phyloP scores from a whole-genome alignment of 306 rosid species.

The Rosa chinensis region DNA sequence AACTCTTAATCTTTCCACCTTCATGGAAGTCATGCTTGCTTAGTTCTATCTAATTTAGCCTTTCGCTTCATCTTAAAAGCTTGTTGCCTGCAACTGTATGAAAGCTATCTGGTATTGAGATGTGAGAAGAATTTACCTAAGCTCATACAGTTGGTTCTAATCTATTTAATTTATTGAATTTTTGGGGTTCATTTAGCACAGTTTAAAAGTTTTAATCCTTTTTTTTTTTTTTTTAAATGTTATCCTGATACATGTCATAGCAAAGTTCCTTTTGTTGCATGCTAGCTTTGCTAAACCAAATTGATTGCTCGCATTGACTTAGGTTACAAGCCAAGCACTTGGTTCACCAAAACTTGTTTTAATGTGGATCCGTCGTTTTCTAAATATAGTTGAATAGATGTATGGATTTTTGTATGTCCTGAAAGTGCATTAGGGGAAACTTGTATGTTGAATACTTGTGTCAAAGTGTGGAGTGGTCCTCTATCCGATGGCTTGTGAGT shows the following conservation, averaged over 20 bases:
- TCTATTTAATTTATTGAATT: background rate
- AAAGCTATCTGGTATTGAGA: background rate
- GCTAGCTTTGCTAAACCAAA: background rate
- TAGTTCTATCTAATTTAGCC: background rate
- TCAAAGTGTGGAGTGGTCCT: background rate
- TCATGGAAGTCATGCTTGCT: background rate
- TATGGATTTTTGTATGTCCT: background rate
- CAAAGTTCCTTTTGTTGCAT: background rate
- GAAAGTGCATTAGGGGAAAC: background rate
- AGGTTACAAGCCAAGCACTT: background rate
- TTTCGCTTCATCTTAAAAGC: background rate
- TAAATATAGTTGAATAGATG: background rate
- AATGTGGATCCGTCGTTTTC: background rate
- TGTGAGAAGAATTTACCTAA: background rate
- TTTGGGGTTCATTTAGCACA: background rate
- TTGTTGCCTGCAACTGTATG: constrained; percentile 1
- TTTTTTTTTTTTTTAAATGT: background rate
- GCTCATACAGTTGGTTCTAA: background rate
- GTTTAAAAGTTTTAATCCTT: background rate
- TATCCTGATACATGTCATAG: background rate
- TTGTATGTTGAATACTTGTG: background rate
- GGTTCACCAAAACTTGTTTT: background rate
- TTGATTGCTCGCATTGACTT: background rate
- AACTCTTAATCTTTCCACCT: background rate
- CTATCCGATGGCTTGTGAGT: background rate